phyloP scores from a whole-genome alignment of 768 basidiomycete genomes.

The Tulasnella sp. region DNA sequence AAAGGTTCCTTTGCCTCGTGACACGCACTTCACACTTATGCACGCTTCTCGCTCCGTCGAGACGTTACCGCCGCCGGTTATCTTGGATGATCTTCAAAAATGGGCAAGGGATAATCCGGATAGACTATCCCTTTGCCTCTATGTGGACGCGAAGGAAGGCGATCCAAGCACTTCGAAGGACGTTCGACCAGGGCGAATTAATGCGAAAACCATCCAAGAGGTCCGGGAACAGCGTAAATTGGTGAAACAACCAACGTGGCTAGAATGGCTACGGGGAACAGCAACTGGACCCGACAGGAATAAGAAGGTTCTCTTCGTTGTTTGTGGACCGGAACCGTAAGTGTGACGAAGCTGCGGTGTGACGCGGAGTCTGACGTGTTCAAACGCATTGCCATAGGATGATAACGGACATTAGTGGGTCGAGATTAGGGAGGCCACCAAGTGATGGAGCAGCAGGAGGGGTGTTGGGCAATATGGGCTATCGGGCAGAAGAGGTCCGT shows the following conservation, averaged over 20 bases:
- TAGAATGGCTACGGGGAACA: conserved; percentile 14
- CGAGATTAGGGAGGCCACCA: conserved; percentile 42
- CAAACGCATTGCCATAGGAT: conserved; percentile 43
- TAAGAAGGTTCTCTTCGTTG: conserved; percentile 54
- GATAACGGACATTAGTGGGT: conserved; percentile 66
- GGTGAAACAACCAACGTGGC: conserved; percentile 18
- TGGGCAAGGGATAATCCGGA: conserved; percentile 48
- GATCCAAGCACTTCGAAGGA: conserved; percentile 16
- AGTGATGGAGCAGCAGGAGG: conserved; percentile 62
- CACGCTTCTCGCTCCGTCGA: conserved; percentile 56
- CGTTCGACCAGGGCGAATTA: conserved; percentile 48
- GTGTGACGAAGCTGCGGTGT: conserved; percentile 27
- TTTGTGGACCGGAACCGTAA: conserved; percentile 81
- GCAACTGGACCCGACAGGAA: conserved; percentile 21
- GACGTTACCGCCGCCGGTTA: conserved; percentile 60
- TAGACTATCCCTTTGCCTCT: conserved; percentile 49
- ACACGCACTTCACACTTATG: conserved; percentile 59
- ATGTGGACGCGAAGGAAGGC: conserved; percentile 42
- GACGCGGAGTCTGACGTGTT: conserved; percentile 15
- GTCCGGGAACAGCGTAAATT: conserved; percentile 22
- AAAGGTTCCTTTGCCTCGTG: not conserved
- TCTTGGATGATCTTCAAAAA: conserved; percentile 46
- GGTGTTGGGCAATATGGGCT: conserved; percentile 42
- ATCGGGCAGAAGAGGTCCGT: conserved; percentile 17
- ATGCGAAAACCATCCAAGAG: conserved; percentile 41